These are phyloP conservation scores for Daldinia sp. DNA, from an alignment of 2,329 filamentous ascomycete species.

Conservation along the genomic window DNA sequence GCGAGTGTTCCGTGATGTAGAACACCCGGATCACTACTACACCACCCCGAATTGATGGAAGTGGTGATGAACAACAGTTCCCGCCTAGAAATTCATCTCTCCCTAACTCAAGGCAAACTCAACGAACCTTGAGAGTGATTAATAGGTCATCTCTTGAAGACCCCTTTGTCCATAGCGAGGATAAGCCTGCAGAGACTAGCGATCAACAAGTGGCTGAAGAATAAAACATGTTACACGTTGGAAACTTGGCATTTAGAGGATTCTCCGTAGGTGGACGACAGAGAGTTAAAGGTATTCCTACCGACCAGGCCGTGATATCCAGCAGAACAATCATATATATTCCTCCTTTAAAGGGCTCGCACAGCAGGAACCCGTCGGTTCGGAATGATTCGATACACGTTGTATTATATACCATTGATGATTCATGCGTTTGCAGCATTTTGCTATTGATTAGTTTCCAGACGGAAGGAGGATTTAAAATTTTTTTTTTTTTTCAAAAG, in stretches of 20 bases:
- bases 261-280: neutral
- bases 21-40: conserved; percentile 37
- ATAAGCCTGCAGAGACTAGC: neutral
- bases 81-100: conserved; percentile 11
- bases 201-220: neutral
- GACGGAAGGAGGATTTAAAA: neutral
- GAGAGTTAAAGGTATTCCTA: neutral
- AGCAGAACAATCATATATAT: neutral
- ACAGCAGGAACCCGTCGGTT: neutral
- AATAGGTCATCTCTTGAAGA: conserved; percentile 15
- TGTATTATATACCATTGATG: conserved; percentile 18
- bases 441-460: conserved; percentile 3
- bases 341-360: neutral
- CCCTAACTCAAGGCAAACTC: neutral
- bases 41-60: conserved; percentile 6
- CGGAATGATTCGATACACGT: conserved; percentile 1
- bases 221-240: neutral
- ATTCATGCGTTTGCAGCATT: conserved; percentile 15
- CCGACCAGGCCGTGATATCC: neutral
- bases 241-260: neutral
- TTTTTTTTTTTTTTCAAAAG: conserved; percentile 16
- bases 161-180: conserved; percentile 11
- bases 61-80: conserved; percentile 4
- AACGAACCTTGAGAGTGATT: neutral
- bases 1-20: conserved; percentile 88